Evolutionary conservation across 1,284 basidiomycete genomes (phyloP).

Genomic region (Puccinia coronata): DNA sequence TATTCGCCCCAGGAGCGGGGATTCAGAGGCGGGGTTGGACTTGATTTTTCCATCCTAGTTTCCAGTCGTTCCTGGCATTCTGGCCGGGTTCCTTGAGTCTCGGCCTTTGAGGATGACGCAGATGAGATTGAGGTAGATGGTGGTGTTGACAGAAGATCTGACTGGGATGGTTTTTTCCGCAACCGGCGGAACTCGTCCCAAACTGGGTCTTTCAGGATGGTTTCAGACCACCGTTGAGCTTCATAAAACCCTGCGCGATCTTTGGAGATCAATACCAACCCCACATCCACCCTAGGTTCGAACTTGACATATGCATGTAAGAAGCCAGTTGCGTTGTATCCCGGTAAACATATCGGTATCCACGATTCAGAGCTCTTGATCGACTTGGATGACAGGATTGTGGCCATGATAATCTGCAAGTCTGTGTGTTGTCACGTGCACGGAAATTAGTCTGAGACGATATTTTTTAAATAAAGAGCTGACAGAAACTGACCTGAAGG

Average conservation of each 20-base stretch:
- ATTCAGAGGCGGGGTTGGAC: slow-evolving; percentile 50
- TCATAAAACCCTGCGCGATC: slow-evolving; percentile 47
- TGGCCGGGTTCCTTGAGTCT: not conserved
- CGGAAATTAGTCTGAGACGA: not conserved
- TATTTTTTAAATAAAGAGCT: not conserved
- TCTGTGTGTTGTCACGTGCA: slow-evolving; percentile 52
- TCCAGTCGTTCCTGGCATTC: not conserved
- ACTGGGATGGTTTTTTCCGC: not conserved
- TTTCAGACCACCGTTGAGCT: slow-evolving; percentile 21
- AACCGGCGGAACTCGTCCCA: slow-evolving; percentile 45
- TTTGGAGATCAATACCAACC: slow-evolving; percentile 38
- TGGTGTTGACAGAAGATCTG: not conserved
- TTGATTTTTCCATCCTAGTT: not conserved
- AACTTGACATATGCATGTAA: slow-evolving; percentile 89
- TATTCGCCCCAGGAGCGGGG: slow-evolving; percentile 36
- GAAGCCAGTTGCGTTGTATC: slow-evolving; percentile 86
- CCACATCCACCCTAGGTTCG: slow-evolving; percentile 56
- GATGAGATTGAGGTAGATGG: slow-evolving; percentile 23
- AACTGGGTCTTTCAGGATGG: slow-evolving; percentile 11
- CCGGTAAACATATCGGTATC: slow-evolving; percentile 93
- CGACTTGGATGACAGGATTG: slow-evolving; percentile 64
- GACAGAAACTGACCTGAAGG: slow-evolving; percentile 73
- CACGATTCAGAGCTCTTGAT: slow-evolving; percentile 77
- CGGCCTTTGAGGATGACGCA: slow-evolving; percentile 25
- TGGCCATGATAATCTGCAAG: slow-evolving; percentile 59